Conservation (phyloP, 768 basidiomycete genomes). For the Tephrocybe sp. region DNA sequence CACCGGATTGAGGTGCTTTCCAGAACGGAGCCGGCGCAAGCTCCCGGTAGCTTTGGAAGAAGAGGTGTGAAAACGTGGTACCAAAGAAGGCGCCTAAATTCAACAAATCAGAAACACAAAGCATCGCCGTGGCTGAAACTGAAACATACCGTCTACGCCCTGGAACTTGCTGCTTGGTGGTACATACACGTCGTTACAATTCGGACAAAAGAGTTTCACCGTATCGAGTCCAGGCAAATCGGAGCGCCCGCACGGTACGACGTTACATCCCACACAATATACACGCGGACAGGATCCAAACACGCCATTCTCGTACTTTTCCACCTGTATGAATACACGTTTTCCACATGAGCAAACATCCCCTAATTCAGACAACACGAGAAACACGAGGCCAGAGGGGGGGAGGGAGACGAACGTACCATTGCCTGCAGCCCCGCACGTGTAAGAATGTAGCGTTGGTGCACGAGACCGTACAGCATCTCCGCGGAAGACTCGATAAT, state of each 20-base stretch:
- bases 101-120: slow-evolving; percentile 1
- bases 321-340: slow-evolving; percentile 58
- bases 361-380: slow-evolving; percentile 5
- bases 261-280: slow-evolving; percentile 83
- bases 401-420: slow-evolving; percentile 48
- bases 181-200: slow-evolving; percentile 95
- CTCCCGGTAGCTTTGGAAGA: slow-evolving; percentile 97
- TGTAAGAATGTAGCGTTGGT: slow-evolving; percentile 96
- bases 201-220: slow-evolving; percentile 96
- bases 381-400: slow-evolving; percentile 16
- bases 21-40: slow-evolving; percentile 93
- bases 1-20: slow-evolving; percentile 60
- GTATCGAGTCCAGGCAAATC: slow-evolving; percentile 96
- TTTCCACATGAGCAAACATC: slow-evolving; percentile 13
- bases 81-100: slow-evolving; percentile 93
- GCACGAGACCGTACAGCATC: slow-evolving; percentile 94
- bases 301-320: slow-evolving; percentile 89
- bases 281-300: slow-evolving; percentile 97
- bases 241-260: slow-evolving; percentile 92
- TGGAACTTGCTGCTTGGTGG: slow-evolving; percentile 95
- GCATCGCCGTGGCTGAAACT: background rate
- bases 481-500: slow-evolving; percentile 98
- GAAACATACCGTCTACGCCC: slow-evolving; percentile 83
- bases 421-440: slow-evolving; percentile 91
- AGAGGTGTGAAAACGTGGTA: slow-evolving; percentile 96